These are phyloP conservation scores for Fusarium sp. DNA, from an alignment of 2,329 filamentous ascomycete genomes.

Conservation along the genomic window DNA sequence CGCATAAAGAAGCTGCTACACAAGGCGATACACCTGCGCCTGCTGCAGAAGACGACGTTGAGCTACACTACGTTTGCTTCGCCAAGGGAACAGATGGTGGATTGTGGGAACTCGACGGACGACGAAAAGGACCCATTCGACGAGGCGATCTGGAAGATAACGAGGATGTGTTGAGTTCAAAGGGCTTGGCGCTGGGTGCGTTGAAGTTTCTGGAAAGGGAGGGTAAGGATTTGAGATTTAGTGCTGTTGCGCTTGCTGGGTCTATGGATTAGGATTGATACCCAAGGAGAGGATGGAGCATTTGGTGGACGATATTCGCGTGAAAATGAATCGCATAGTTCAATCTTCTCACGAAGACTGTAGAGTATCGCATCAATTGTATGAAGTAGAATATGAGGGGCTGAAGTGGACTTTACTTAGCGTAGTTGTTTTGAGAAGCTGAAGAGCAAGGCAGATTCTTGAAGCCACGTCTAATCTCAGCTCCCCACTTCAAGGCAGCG, in stretches of 20 bases:
- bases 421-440: conserved; percentile 1
- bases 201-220: conserved; percentile 68
- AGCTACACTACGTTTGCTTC: conserved; percentile 96
- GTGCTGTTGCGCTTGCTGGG: conserved; percentile 67
- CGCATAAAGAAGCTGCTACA: conserved; percentile 81
- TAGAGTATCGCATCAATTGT: neutral
- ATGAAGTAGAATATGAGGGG: conserved; percentile 1
- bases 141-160: conserved; percentile 66
- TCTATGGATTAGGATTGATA: conserved; percentile 57
- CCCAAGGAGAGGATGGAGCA: conserved; percentile 2
- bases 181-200: conserved; percentile 77
- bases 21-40: conserved; percentile 84
- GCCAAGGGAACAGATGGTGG: conserved; percentile 77
- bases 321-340: neutral
- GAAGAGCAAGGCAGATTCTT: conserved; percentile 25
- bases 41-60: conserved; percentile 81
- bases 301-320: neutral
- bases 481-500: conserved; percentile 42
- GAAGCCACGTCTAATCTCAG: conserved; percentile 39
- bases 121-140: conserved; percentile 67
- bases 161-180: conserved; percentile 81
- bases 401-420: neutral
- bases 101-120: conserved; percentile 71
- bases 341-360: neutral
- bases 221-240: conserved; percentile 68